Base-by-base conservation (phyloP, 2,329 filamentous ascomycete species). In the Diaporthe sp. region DNA sequence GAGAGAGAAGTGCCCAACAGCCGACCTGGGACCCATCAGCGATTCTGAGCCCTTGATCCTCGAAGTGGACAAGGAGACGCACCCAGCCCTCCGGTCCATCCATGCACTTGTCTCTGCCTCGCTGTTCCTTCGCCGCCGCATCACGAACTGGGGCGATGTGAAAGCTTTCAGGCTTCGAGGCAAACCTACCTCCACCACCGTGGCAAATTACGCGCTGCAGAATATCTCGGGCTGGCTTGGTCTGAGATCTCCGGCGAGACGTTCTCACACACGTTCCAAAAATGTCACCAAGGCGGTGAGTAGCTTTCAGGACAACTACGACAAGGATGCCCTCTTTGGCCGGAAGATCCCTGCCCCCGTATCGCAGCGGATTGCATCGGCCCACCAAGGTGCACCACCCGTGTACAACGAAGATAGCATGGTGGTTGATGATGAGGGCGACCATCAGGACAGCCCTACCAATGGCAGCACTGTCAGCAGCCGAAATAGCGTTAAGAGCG, bases 221-320 rank as follows among this genome's bases (percentile, higher is more conserved):
- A 68, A 39, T 22, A 51, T 68, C n/a, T 68, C 46, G 4, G 65
- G 65, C 22, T 68, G 65, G 65, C 31, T 68, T 17, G 65, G 65
- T 53, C 31, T 68, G 34, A 53, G 28, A 9, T 19, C 22, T 7
- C 3, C 22, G 8, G 13, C n/a, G 25, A 55, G 17, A 6, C 5
- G 9, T 55, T 9, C 10, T 17, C 13, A 7, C 13, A 28, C 12
- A 0, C 3, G 10, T 15, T 19, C 53, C 15, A 17, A 22, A 6
- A 37, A 22, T 19, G 6, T 5, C 12, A 37, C 17, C 31, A 58
- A n/a, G 55, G 2, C 6, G 2, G 4, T 8, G 6, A 34, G 37
- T 2, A 17, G 12, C 19, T 67, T 67, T 8, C 7, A 15, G 22
- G 2, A 9, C 19, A 53, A 53, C n/a, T 53, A 53, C 46, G 4